Base-by-base conservation (phyloP, 441 rosid species). In the Kokia cookei region DNA sequence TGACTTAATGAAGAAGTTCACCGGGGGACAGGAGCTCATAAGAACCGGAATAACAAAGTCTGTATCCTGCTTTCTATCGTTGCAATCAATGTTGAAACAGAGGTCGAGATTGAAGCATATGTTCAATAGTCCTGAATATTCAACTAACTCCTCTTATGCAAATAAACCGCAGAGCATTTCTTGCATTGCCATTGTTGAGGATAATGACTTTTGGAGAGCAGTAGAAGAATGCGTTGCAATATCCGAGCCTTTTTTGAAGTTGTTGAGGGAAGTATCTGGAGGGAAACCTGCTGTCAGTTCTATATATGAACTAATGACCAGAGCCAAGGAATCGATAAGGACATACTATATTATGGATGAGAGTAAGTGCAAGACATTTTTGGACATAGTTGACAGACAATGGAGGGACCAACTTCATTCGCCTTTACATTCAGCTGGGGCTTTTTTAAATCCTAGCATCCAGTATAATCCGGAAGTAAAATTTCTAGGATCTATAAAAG, bases 321-420 rank as follows among this genome's bases (percentile, higher is more conserved):
- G 84, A 79, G 98, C 95, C 4, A 91, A 91, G 83, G 98, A 93
- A 77, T 91, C 91, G 0, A 87, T 93, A 72, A 85, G 90, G 81
- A 91, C 98, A 26, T 93, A 90, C 82, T 91, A 88, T 73, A 93
- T 93, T 74, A 88, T 93, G 98, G 97, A 91, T 48, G 97, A 93
- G 82, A 83, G 80, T 43, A 93, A 93, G 89, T 89, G 94, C 78
- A 90, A 87, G 85, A 87, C 84, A 3, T 88, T 93, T 69, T 82
- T 86, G 62, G 93, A 91, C 70, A 91, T 91, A 40, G 93, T 93
- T 26, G 95, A 93, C 77, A 78, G 95, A 55, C 86, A 86, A 78
- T 93, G 95, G 95, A 65, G 89, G 81, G 97, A 87, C 57, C 93
- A 91, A 75, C 89, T 91, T 51, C 93, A 89, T 81, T 90, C 95